phyloP scores from a whole-genome alignment of 305 asterid species.

The Andrographis paniculata region DNA sequence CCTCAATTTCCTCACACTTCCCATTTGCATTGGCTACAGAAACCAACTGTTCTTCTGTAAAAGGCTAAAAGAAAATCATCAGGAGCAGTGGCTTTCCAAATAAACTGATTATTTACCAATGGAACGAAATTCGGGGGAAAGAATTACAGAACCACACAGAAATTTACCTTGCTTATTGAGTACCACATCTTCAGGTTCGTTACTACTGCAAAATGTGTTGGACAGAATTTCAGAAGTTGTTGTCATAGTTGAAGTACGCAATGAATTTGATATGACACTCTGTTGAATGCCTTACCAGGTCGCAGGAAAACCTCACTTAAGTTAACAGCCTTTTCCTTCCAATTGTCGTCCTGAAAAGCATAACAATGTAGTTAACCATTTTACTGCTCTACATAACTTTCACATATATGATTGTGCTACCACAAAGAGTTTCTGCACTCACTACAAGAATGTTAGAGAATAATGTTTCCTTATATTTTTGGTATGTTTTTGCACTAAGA shows the following conservation, averaged over 20 bases:
- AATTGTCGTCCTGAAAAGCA: conserved; percentile 5
- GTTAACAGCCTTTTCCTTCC: conserved; percentile 4
- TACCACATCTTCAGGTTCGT: too few relatives aligned
- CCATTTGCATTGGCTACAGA: conserved; percentile 18
- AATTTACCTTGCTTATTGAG: too few relatives aligned
- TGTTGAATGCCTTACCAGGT: neutral
- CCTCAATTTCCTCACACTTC: conserved; percentile 25
- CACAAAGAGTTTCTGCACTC: too few relatives aligned
- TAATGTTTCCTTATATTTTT: too few relatives aligned
- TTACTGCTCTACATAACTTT: too few relatives aligned
- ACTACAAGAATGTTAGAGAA: too few relatives aligned
- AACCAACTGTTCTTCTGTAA: conserved; percentile 13
- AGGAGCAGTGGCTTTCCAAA: neutral
- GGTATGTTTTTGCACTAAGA: too few relatives aligned
- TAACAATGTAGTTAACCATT: neutral
- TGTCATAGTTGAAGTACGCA: neutral
- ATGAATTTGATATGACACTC: too few relatives aligned
- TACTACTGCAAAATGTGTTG: too few relatives aligned
- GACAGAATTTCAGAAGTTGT: too few relatives aligned
- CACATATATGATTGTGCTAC: too few relatives aligned
- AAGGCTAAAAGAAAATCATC: conserved; percentile 9
- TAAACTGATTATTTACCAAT: neutral
- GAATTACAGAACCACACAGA: neutral
- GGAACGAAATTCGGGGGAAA: neutral
- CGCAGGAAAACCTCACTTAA: conserved; percentile 5